Conservation (phyloP, 2,329 filamentous ascomycete genomes). For the Chaetothyriales sp. region DNA sequence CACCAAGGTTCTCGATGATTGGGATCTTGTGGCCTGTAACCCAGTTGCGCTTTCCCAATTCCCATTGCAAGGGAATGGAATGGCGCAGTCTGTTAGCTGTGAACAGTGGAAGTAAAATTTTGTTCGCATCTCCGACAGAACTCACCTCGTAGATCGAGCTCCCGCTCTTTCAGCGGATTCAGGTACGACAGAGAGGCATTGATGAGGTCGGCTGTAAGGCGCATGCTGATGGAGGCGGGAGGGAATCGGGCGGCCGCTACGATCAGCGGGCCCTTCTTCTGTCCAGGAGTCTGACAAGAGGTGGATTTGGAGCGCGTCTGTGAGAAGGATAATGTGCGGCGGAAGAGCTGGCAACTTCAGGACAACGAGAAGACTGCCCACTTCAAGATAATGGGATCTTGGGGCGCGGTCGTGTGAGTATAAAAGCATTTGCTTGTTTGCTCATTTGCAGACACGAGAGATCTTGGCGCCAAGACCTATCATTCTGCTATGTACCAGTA, state of each 20-base stretch:
- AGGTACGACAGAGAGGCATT: slow-evolving; percentile 91
- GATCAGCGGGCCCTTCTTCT: background rate
- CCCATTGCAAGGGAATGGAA: slow-evolving; percentile 18
- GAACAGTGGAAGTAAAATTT: slow-evolving; percentile 55
- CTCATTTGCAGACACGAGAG: background rate
- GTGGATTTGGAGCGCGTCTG: background rate
- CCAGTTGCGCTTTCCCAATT: background rate
- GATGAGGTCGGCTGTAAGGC: slow-evolving; percentile 90
- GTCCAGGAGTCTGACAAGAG: background rate
- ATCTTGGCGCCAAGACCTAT: background rate
- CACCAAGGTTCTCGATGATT: slow-evolving; percentile 91
- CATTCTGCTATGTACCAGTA: too few relatives aligned
- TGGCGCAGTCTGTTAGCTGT: slow-evolving; percentile 62
- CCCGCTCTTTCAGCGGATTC: slow-evolving; percentile 95
- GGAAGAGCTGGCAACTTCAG: too few relatives aligned
- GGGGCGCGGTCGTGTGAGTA: background rate
- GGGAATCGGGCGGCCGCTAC: background rate
- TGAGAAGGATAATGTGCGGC: too few relatives aligned
- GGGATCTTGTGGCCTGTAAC: slow-evolving; percentile 88
- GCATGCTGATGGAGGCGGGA: slow-evolving; percentile 41
- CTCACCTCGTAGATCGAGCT: slow-evolving; percentile 98
- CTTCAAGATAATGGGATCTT: background rate
- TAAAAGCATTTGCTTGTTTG: background rate
- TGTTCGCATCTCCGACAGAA: slow-evolving; percentile 85
- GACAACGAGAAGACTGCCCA: too few relatives aligned